Evolutionary conservation across 768 basidiomycete genomes (phyloP).

Genomic region (Boletus vinaceobasis): DNA sequence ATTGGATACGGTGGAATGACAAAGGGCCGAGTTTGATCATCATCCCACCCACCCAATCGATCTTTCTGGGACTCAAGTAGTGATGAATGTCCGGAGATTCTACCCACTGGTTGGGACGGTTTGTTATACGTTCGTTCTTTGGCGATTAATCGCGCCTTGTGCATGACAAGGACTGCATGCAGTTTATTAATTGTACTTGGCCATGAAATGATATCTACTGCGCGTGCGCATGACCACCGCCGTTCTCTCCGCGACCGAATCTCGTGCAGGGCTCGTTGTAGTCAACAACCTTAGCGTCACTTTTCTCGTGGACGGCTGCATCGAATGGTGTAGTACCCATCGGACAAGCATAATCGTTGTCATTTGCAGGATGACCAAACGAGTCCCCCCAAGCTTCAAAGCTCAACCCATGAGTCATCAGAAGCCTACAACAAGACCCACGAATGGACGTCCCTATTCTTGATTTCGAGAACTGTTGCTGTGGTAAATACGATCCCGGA

Average conservation of each 20-base stretch:
- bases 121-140: slow-evolving; percentile 3
- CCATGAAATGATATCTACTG: neutral
- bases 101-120: neutral
- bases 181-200: neutral
- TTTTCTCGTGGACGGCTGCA: slow-evolving; percentile 72
- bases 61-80: neutral
- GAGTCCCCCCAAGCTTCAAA: slow-evolving; percentile 76
- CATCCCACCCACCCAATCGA: neutral
- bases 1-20: slow-evolving; percentile 61
- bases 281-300: slow-evolving; percentile 48
- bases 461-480: slow-evolving; percentile 70
- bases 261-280: slow-evolving; percentile 17
- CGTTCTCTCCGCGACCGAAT: neutral
- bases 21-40: slow-evolving; percentile 17
- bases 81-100: neutral
- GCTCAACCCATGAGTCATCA: slow-evolving; percentile 58
- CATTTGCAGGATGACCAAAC: slow-evolving; percentile 62
- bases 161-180: neutral
- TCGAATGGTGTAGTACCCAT: slow-evolving; percentile 61
- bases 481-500: slow-evolving; percentile 40
- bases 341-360: neutral
- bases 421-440: slow-evolving; percentile 39
- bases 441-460: slow-evolving; percentile 58
- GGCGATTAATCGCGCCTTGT: neutral
- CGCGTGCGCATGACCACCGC: too few relatives aligned